Conservation (phyloP, 2,329 filamentous ascomycete species). For the Juglanconis juglandina region DNA sequence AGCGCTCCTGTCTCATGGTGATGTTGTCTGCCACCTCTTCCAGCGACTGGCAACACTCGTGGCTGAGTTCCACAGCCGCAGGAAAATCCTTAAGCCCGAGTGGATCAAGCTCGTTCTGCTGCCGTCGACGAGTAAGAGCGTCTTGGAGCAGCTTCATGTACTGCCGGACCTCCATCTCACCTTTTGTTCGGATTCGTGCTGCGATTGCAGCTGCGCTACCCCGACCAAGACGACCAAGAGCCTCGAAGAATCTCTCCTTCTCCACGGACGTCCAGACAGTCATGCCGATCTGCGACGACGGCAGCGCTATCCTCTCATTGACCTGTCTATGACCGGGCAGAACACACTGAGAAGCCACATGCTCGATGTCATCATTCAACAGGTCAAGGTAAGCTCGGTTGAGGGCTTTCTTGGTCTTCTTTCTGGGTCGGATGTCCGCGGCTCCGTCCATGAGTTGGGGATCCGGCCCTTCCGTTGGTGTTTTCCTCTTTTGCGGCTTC, state of each 20-base stretch:
- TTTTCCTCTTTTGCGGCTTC: constrained; percentile 7
- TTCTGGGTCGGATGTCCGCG: constrained; percentile 33
- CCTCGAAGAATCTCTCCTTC: constrained; percentile 67
- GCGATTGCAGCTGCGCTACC: constrained; percentile 63
- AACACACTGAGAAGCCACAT: constrained; percentile 40
- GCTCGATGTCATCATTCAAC: constrained; percentile 57
- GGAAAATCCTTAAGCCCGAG: constrained; percentile 55
- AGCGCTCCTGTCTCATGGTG: constrained; percentile 58
- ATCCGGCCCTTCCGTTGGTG: neutral
- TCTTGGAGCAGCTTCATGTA: constrained; percentile 64
- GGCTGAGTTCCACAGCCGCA: constrained; percentile 69
- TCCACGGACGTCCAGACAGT: constrained; percentile 68
- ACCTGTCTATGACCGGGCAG: constrained; percentile 13
- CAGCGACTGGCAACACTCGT: constrained; percentile 61
- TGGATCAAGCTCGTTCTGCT: constrained; percentile 31
- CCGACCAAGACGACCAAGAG: constrained; percentile 60
- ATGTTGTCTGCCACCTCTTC: constrained; percentile 68
- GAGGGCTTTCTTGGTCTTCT: constrained; percentile 41
- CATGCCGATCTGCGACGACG: constrained; percentile 61
- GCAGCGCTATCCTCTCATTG: constrained; percentile 28
- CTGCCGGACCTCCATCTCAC: constrained; percentile 66
- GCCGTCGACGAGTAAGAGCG: constrained; percentile 39
- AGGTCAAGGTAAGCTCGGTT: constrained; percentile 47
- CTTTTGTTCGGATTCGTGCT: constrained; percentile 64
- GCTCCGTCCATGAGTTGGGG: neutral